These are phyloP conservation scores for Leishmania arabica DNA, from an alignment of 208 protist genomes.

Conservation along the genomic window DNA sequence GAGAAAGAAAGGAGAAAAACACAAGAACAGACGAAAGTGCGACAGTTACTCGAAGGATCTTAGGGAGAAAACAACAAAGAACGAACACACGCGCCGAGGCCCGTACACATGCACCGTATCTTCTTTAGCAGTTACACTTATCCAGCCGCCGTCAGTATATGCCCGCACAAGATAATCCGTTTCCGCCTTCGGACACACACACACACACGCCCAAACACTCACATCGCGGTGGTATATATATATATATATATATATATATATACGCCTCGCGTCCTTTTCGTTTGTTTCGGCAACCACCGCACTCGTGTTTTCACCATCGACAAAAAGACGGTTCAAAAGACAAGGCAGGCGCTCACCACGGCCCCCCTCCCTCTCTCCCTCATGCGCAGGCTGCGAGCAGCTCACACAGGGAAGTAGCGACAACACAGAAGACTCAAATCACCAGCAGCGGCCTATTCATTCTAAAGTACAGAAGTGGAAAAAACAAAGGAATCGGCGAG, in stretches of 20 bases:
- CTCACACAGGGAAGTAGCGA: not conserved
- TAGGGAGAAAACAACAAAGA: not conserved
- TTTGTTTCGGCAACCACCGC: not conserved
- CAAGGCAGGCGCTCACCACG: not conserved
- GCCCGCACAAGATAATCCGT: not conserved
- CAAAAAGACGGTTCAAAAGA: not conserved
- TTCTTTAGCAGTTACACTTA: not conserved
- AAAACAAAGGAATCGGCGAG: not conserved
- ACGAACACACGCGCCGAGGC: not conserved
- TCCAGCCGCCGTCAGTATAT: not conserved
- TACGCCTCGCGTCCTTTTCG: not conserved
- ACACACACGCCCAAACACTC: not conserved
- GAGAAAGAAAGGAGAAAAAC: not conserved
- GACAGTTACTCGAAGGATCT: conserved; percentile 10
- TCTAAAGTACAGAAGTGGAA: not conserved
- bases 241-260: too few relatives aligned
- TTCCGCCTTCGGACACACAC: not conserved
- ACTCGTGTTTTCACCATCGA: not conserved
- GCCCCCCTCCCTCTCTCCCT: not conserved
- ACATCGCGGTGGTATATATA: not conserved
- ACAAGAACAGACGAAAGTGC: not conserved
- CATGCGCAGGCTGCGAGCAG: not conserved
- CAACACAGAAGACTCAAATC: not conserved
- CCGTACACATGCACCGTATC: not conserved
- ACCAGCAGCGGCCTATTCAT: not conserved